These are phyloP conservation scores for Ophiocordyceps australis DNA, from an alignment of 2,329 filamentous ascomycete species.

Conservation along the genomic window DNA sequence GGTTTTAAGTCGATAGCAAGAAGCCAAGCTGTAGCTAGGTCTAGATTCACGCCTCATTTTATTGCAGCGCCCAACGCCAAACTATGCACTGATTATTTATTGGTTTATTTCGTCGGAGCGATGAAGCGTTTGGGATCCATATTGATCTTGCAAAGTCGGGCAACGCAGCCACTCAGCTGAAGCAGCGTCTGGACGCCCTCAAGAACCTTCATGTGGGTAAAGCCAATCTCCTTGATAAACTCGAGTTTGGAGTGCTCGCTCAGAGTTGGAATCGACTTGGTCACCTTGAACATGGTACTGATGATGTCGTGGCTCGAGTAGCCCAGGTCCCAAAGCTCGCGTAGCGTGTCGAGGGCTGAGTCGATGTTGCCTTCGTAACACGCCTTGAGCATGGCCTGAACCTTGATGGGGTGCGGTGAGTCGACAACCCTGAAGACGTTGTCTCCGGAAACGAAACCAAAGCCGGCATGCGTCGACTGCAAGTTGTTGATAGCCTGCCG, in stretches of 20 bases:
- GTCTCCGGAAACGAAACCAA: slow-evolving; percentile 91
- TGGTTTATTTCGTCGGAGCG: slow-evolving; percentile 14
- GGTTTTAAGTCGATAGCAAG: slow-evolving; percentile 7
- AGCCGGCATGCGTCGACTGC: slow-evolving; percentile 82
- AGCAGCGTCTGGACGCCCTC: slow-evolving; percentile 91
- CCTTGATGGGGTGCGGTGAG: slow-evolving; percentile 91
- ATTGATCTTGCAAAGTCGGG: slow-evolving; percentile 82
- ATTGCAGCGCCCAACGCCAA: slow-evolving; percentile 11
- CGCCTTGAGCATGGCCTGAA: slow-evolving; percentile 95
- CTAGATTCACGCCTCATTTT: not conserved
- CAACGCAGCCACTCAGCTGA: slow-evolving; percentile 84
- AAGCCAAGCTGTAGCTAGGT: slow-evolving; percentile 11
- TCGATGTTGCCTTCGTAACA: slow-evolving; percentile 89
- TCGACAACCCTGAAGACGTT: slow-evolving; percentile 98
- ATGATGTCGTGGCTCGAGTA: slow-evolving; percentile 99
- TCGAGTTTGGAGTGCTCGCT: slow-evolving; percentile 92
- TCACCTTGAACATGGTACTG: slow-evolving; percentile 97
- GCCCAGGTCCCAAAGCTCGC: slow-evolving; percentile 84
- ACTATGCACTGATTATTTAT: not conserved
- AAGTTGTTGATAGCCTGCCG: slow-evolving; percentile 97
- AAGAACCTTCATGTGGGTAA: slow-evolving; percentile 98
- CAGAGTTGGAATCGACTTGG: slow-evolving; percentile 81
- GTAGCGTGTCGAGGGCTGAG: slow-evolving; percentile 65
- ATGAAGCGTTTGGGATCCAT: slow-evolving; percentile 81
- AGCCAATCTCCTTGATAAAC: slow-evolving; percentile 97